Percentiles rank a stretch among this genome's conserved stretches.
Conservation (phyloP, 228 moss, liverwort and hornwort genomes). For the Sphagnum magellanicum region DNA sequence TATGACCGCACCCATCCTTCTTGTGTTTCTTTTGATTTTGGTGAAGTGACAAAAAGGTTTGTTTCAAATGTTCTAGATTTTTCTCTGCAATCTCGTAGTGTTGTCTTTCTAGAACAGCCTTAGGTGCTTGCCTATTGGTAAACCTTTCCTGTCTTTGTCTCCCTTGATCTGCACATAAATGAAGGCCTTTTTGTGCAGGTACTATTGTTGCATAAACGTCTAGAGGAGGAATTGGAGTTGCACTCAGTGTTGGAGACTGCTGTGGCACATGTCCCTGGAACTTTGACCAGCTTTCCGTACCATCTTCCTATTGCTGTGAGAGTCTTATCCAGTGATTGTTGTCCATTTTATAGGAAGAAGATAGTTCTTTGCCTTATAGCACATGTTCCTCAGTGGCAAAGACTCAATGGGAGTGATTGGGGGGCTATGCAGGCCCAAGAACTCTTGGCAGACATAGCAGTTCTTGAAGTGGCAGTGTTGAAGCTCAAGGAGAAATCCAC, state of each 20-base stretch:
- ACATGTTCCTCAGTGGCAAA: background rate
- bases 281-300: slow-evolving; percentile 37
- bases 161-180: no score
- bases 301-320: slow-evolving; percentile 69
- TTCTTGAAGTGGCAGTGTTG: slow-evolving; percentile 63
- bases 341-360: background rate
- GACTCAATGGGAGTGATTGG: background rate
- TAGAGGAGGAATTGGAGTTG: slow-evolving; percentile 69
- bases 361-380: no score
- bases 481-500: slow-evolving; percentile 61
- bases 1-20: no score
- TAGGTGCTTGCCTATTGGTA: no score
- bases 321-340: background rate
- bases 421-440: slow-evolving; percentile 44
- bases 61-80: no score
- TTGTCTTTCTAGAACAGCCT: no score
- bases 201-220: slow-evolving; percentile 58
- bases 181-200: slow-evolving; percentile 35
- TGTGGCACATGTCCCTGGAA: slow-evolving; percentile 28
- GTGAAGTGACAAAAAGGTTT: no score
- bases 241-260: slow-evolving; percentile 57
- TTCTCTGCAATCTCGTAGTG: no score
- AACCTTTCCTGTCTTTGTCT: no score
- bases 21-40: no score
- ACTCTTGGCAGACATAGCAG: slow-evolving; percentile 59